phyloP scores from a whole-genome alignment of 2,329 filamentous ascomycete species.

The Colletotrichum eremochloae region DNA sequence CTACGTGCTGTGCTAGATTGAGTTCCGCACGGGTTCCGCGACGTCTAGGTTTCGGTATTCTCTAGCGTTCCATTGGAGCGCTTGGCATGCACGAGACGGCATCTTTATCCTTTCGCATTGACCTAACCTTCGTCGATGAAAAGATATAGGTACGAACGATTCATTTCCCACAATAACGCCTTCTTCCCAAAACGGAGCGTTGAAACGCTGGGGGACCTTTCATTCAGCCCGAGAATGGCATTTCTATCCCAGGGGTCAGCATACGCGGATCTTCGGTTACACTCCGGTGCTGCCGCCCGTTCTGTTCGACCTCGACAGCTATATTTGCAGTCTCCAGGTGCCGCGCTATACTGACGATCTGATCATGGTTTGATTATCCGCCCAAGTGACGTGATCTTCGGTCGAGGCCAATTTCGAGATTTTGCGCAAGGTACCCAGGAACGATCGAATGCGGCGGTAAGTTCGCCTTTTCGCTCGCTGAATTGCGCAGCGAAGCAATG shows the following conservation, averaged over 20 bases:
- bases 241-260: conserved; percentile 1
- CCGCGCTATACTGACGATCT: neutral
- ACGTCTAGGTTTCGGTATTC: conserved; percentile 13
- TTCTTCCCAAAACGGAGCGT: conserved; percentile 23
- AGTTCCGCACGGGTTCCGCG: conserved; percentile 22
- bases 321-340: conserved; percentile 17
- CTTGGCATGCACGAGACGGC: conserved; percentile 10
- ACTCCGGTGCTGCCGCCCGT: conserved; percentile 2
- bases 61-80: neutral
- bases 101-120: conserved; percentile 19
- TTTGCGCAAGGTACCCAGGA: neutral
- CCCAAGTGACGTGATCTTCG: neutral
- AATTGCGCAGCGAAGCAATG: neutral
- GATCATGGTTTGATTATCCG: neutral
- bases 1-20: neutral
- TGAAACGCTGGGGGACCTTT: conserved; percentile 31
- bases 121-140: conserved; percentile 18
- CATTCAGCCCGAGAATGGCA: conserved; percentile 19
- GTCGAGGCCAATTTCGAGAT: neutral
- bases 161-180: conserved; percentile 37
- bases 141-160: conserved; percentile 13
- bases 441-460: neutral
- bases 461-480: conserved; percentile 7
- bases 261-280: conserved; percentile 2
- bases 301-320: conserved; percentile 3